Conservation (phyloP, 2,329 filamentous ascomycete genomes). For the Alternaria angustiovoidea region DNA sequence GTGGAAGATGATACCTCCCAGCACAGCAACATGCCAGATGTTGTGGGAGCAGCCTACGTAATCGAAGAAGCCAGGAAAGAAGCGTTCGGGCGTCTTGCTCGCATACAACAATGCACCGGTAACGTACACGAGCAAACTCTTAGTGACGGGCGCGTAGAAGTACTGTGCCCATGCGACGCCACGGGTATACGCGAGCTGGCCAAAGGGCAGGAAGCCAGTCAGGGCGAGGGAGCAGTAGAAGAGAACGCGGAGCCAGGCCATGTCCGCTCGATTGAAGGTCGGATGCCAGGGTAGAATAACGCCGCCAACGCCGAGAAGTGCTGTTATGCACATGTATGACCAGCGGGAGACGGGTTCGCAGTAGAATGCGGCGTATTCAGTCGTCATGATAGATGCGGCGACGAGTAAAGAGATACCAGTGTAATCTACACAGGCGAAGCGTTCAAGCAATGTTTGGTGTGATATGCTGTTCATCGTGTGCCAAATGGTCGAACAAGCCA, state of each 20-base stretch:
- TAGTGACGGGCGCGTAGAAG: constrained; percentile 88
- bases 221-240: constrained; percentile 89
- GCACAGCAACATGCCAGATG: constrained; percentile 93
- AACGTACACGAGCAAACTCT: constrained; percentile 87
- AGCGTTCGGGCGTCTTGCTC: constrained; percentile 90
- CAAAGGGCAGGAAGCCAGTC: constrained; percentile 87
- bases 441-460: constrained; percentile 86
- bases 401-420: constrained; percentile 96
- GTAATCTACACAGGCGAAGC: constrained; percentile 98
- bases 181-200: constrained; percentile 81
- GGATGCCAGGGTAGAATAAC: constrained; percentile 97
- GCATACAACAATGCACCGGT: constrained; percentile 87
- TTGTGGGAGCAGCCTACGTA: constrained; percentile 97
- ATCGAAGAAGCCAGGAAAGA: constrained; percentile 92
- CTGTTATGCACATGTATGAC: constrained; percentile 84
- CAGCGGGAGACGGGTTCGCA: constrained; percentile 89
- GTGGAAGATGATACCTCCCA: constrained; percentile 96
- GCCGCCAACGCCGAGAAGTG: constrained; percentile 81
- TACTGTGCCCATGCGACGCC: constrained; percentile 82
- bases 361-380: constrained; percentile 98
- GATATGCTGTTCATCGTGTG: constrained; percentile 99
- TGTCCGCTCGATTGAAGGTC: constrained; percentile 88
- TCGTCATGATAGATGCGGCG: constrained; percentile 95
- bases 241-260: constrained; percentile 89
- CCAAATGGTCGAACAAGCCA: constrained; percentile 95